Conservation (phyloP, 441 rosid species). For the Gossypium aridum region DNA sequence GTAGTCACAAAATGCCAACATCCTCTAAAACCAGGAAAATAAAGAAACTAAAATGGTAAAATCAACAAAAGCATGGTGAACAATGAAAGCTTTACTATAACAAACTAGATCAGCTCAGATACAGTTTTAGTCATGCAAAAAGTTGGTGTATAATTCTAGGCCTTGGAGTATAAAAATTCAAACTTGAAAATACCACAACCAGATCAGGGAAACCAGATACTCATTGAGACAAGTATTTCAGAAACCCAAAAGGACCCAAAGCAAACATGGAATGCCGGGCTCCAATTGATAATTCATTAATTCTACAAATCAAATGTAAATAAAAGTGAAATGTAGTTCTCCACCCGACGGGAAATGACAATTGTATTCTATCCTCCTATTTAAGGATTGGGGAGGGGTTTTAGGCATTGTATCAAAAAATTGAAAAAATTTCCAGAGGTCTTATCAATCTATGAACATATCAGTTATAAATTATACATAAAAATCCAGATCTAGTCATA, state of each 20-base stretch:
- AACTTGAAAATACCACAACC: not conserved
- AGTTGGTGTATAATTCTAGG: not conserved
- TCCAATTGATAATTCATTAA: not conserved
- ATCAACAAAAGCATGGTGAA: not conserved
- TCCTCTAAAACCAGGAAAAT: not conserved
- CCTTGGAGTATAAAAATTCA: not conserved
- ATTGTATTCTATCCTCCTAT: not conserved
- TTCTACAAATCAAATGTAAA: not conserved
- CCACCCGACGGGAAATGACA: not conserved
- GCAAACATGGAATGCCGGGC: not conserved
- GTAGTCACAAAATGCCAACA: not conserved
- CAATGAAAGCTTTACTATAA: not conserved
- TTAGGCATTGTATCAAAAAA: too few species aligned
- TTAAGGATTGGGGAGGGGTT: too few species aligned
- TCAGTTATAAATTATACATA: not conserved
- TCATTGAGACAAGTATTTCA: not conserved
- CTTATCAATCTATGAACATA: not conserved
- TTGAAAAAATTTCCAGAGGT: not conserved
- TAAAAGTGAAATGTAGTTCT: not conserved
- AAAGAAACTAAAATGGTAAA: not conserved
- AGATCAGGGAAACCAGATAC: not conserved
- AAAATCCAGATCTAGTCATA: not conserved
- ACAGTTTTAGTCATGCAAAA: not conserved
- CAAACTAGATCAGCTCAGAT: slow-evolving; percentile 1
- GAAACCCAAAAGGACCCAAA: not conserved